Evolutionary conservation across 1,284 basidiomycete species (phyloP).

Genomic region (Austroboletus olivaceoglutinosus): DNA sequence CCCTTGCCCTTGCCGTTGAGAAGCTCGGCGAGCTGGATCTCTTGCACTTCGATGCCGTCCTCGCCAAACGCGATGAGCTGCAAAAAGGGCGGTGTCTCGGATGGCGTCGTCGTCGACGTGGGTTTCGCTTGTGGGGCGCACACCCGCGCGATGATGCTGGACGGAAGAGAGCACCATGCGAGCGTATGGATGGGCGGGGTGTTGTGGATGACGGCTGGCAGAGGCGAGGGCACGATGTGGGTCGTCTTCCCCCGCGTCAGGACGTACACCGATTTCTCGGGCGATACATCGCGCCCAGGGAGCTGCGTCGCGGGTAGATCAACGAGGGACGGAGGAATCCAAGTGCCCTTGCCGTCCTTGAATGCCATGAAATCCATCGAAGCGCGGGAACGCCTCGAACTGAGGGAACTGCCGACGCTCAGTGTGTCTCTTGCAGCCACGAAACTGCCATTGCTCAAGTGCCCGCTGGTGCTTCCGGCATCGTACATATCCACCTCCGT

Average conservation of each 20-base stretch:
- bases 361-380: conserved; percentile 52
- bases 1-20: conserved; percentile 24
- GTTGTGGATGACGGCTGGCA: conserved; percentile 51
- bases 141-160: conserved; percentile 53
- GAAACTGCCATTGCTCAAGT: conserved; percentile 26
- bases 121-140: conserved; percentile 33
- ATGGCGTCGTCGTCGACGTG: background rate
- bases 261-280: conserved; percentile 49
- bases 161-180: conserved; percentile 59
- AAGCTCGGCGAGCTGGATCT: conserved; percentile 46
- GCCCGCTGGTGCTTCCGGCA: conserved; percentile 34
- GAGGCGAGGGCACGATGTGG: conserved; percentile 64
- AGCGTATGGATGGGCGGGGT: conserved; percentile 52
- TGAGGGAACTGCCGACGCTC: conserved; percentile 14
- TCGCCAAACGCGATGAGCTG: conserved; percentile 68
- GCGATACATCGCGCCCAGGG: conserved; percentile 11
- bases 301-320: conserved; percentile 44
- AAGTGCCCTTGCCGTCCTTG: conserved; percentile 47
- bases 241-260: conserved; percentile 68
- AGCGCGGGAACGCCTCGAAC: conserved; percentile 44
- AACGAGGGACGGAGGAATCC: conserved; percentile 53
- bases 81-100: conserved; percentile 41
- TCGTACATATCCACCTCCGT: conserved; percentile 71
- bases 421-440: conserved; percentile 23
- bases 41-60: conserved; percentile 69